phyloP scores from a whole-genome alignment of 2,329 filamentous ascomycete genomes.

The Emergomyces orientalis region DNA sequence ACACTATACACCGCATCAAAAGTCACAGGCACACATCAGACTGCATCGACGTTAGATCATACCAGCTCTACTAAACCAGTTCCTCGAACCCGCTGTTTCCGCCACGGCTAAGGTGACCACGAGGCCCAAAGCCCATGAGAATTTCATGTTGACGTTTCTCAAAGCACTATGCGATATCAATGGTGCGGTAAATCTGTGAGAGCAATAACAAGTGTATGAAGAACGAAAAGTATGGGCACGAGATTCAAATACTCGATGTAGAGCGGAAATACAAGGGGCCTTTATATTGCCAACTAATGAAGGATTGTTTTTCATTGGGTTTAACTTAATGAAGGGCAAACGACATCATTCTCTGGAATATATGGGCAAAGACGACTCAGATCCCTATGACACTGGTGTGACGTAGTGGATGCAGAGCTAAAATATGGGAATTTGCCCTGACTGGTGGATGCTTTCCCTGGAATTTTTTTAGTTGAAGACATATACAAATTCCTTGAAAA shows the following conservation, averaged over 20 bases:
- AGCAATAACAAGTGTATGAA: not conserved
- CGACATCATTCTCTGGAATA: not conserved
- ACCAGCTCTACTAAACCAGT: constrained; percentile 83
- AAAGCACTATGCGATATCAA: not conserved
- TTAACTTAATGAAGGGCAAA: not conserved
- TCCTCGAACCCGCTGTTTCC: constrained; percentile 60
- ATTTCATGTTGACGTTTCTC: constrained; percentile 56
- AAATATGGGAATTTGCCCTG: not conserved
- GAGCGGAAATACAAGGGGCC: not conserved
- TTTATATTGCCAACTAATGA: not conserved
- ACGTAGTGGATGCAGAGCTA: constrained; percentile 5
- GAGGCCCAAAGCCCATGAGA: constrained; percentile 58
- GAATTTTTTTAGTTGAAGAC: not conserved
- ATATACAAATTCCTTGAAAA: not conserved
- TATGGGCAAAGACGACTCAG: not conserved
- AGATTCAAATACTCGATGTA: not conserved
- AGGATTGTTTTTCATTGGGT: not conserved
- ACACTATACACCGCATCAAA: not conserved
- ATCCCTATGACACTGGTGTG: constrained; percentile 7
- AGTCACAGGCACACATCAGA: not conserved
- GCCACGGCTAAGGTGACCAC: constrained; percentile 60
- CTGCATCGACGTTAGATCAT: constrained; percentile 33
- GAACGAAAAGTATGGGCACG: not conserved
- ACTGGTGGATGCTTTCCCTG: not conserved
- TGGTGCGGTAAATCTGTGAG: not conserved